Conservation (phyloP, 1,284 basidiomycete species). For the Tremellales sp. region DNA sequence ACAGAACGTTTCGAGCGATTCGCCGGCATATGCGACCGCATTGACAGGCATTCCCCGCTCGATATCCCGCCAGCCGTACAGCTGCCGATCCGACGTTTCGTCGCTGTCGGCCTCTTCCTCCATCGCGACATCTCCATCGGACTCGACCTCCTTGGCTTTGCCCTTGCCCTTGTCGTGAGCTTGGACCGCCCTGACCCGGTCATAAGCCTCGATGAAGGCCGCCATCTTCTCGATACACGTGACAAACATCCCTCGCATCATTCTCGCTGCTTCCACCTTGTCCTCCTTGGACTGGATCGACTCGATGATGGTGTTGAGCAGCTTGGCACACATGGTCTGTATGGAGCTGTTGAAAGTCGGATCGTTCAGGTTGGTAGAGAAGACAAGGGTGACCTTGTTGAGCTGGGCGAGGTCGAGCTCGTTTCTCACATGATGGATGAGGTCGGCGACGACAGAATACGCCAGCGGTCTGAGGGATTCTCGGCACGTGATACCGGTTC, state of each 20-base stretch:
- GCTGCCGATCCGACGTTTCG: slow-evolving; percentile 22
- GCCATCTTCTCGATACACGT: slow-evolving; percentile 83
- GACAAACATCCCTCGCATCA: slow-evolving; percentile 73
- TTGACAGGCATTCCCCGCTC: slow-evolving; percentile 76
- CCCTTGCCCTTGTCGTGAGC: slow-evolving; percentile 42
- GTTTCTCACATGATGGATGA: slow-evolving; percentile 84
- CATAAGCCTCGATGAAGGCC: slow-evolving; percentile 66
- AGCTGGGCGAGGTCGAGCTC: slow-evolving; percentile 80
- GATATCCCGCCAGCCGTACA: slow-evolving; percentile 55
- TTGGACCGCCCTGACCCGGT: slow-evolving; percentile 42
- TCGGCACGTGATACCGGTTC: slow-evolving; percentile 69
- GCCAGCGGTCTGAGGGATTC: slow-evolving; percentile 79
- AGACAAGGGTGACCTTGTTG: slow-evolving; percentile 74
- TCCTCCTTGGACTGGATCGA: slow-evolving; percentile 72
- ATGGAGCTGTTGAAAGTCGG: slow-evolving; percentile 73
- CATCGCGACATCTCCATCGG: slow-evolving; percentile 25
- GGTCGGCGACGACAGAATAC: slow-evolving; percentile 85
- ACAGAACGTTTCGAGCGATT: slow-evolving; percentile 69
- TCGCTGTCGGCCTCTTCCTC: slow-evolving; percentile 14
- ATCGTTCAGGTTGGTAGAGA: slow-evolving; percentile 86
- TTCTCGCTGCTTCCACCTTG: slow-evolving; percentile 60
- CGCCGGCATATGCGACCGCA: slow-evolving; percentile 65
- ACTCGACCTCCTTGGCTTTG: slow-evolving; percentile 37
- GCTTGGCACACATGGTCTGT: slow-evolving; percentile 89
- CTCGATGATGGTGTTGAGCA: slow-evolving; percentile 86